Conservation (phyloP, 2,329 filamentous ascomycete species). For the Ophiosphaerella narmari region DNA sequence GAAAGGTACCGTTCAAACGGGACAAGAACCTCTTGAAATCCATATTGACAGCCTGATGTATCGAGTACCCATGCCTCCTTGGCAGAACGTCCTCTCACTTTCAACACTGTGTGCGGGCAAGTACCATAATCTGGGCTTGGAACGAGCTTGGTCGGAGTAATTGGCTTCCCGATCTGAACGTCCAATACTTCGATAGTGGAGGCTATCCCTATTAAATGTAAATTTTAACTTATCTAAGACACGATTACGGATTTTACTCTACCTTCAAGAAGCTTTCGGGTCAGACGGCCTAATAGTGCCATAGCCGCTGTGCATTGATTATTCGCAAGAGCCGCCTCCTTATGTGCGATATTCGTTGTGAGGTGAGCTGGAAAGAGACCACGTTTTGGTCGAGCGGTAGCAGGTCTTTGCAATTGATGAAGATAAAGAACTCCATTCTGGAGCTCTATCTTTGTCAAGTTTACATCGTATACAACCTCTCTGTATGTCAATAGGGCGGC, state of each 20-base stretch:
- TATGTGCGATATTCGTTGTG: slow-evolving; percentile 7
- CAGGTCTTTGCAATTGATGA: slow-evolving; percentile 5
- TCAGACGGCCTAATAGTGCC: slow-evolving; percentile 7
- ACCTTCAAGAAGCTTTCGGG: slow-evolving; percentile 9
- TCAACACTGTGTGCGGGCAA: slow-evolving; percentile 5
- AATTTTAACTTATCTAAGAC: background rate
- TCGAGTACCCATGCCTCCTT: slow-evolving; percentile 7
- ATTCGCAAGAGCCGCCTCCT: slow-evolving; percentile 6
- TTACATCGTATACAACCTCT: slow-evolving; percentile 7
- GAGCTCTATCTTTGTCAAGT: slow-evolving; percentile 8
- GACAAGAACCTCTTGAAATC: slow-evolving; percentile 8
- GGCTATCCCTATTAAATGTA: slow-evolving; percentile 6
- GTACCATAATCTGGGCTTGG: slow-evolving; percentile 4
- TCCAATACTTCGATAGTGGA: slow-evolving; percentile 8
- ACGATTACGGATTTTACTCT: background rate
- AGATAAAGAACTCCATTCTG: slow-evolving; percentile 7
- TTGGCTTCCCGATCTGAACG: slow-evolving; percentile 8
- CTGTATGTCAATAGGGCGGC: slow-evolving; percentile 8
- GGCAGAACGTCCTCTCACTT: slow-evolving; percentile 2
- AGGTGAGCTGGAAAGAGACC: slow-evolving; percentile 9
- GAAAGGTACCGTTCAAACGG: slow-evolving; percentile 7
- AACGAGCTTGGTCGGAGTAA: slow-evolving; percentile 4
- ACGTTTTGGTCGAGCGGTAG: slow-evolving; percentile 3
- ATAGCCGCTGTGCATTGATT: slow-evolving; percentile 10
- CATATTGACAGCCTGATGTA: slow-evolving; percentile 8